Evolutionary conservation across 2,329 filamentous ascomycete genomes (phyloP), one percentile per base, ranked within the genome.

Genomic region (Apiospora rasikravindrae): DNA sequence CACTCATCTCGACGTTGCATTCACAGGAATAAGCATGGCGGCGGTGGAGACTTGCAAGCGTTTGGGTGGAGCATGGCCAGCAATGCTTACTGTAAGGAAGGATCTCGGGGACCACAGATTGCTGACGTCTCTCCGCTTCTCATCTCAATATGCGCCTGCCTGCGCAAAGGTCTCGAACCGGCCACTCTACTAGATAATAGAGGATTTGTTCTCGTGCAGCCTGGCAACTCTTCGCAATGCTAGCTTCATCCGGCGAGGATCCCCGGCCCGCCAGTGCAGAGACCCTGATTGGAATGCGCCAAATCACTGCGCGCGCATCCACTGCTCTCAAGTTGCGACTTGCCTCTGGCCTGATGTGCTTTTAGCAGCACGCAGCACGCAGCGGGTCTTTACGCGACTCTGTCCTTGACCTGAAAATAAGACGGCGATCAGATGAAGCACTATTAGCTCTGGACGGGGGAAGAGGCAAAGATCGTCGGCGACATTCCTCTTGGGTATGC

Each of bases 71-170:
- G 3, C 57, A 13, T n/a, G 29, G 8, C 33, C 57, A 64, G 26
- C 44, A 26, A 33, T 37, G 67, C 44, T 69, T 69, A 68, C 67
- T 68, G 42, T 68, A 29, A 67, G 19, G 29, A 22, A 26, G 24
- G 66, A 29, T 22, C 26, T 22, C 29, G 19, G 57, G 57, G 57
- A 37, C 57, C 57, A 64, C 57, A 37, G 13, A 16, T 40, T 64
- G 57, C 57, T 64, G 57, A 64, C 57, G n/a, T 40, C 57, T 64
- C 57, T 64, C 57, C 57, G 57, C 57, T 64, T 40, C 57, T 64
- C 29, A 37, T 40, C 53, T 61, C 53, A 26, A 37, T 22, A 37
- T 61, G 53, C 22, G 53, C 37, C 53, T 61, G 53, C 53, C 53
- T 37, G 6, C 53, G 16, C 51, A 57, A 53, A 8, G 51, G 51